Evolutionary conservation across 352 stramenopile species (phyloP).

Genomic region (Phytophthora foliorum): DNA sequence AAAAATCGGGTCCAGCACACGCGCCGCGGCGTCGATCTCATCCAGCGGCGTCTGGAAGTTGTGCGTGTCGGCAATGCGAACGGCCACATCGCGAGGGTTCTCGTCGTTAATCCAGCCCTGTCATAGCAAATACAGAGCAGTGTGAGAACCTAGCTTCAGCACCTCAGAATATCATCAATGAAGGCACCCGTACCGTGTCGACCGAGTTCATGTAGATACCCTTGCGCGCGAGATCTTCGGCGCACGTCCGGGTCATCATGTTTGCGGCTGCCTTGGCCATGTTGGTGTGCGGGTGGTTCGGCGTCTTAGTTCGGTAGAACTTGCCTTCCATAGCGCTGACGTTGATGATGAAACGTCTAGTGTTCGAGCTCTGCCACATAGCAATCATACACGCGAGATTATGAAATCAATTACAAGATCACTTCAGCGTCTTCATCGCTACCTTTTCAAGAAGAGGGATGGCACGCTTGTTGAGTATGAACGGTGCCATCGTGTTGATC

Average conservation of each 20-base stretch:
- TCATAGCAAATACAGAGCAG: not conserved
- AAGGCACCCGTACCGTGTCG: slow-evolving; percentile 77
- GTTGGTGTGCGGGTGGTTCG: slow-evolving; percentile 96
- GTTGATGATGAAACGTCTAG: slow-evolving; percentile 91
- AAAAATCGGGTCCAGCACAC: slow-evolving; percentile 96
- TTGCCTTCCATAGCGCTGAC: slow-evolving; percentile 98
- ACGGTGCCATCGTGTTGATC: slow-evolving; percentile 96
- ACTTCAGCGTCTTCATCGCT: slow-evolving; percentile 1
- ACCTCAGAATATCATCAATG: not conserved
- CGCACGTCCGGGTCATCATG: slow-evolving; percentile 95
- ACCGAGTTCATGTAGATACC: slow-evolving; percentile 97
- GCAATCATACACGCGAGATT: slow-evolving; percentile 8
- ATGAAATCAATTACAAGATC: slow-evolving; percentile 13
- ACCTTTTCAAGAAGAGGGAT: slow-evolving; percentile 75
- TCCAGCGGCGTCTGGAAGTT: slow-evolving; percentile 97
- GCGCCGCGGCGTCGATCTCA: slow-evolving; percentile 94
- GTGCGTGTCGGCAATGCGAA: slow-evolving; percentile 91
- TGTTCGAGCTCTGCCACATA: slow-evolving; percentile 49
- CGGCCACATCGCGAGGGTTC: slow-evolving; percentile 93
- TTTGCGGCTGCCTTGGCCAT: slow-evolving; percentile 97
- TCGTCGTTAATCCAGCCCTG: slow-evolving; percentile 98
- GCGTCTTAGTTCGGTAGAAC: slow-evolving; percentile 95
- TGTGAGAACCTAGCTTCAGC: not conserved
- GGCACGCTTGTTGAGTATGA: slow-evolving; percentile 93
- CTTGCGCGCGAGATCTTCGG: slow-evolving; percentile 89